Base-by-base conservation (phyloP, 441 rosid genomes). In the Gossypium laxum region DNA sequence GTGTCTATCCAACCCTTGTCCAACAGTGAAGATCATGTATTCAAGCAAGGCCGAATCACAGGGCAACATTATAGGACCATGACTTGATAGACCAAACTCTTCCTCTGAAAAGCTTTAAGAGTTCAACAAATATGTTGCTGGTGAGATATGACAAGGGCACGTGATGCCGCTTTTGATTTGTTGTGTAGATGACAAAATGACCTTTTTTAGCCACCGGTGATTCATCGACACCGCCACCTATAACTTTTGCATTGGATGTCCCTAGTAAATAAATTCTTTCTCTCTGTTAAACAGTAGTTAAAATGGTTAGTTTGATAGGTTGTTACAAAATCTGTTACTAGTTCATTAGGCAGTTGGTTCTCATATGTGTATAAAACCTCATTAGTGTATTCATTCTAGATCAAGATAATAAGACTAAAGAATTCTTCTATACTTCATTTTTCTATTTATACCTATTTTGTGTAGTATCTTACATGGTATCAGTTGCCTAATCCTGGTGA, bases 21-120 rank as follows among this genome's bases (percentile, higher is more conserved):
- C 51, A 45, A 83, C 50, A 38, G 72, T 57, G n/a, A 59, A 66
- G 21, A 74, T 32, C 3, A 58, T 45, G n/a, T 77, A 70, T 21
- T 81, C 75, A 75, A 81, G 64, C 54, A 79, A 51, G 26, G 61
- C 57, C 15, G 82, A 76, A 67, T 83, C 82, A 41, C 84, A 81
- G 2, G 89, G 82, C 69, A 85, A 60, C 15, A 52, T 78, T 62
- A 83, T 71, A 10, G 82, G 84, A 55, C 64, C 32, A 0, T 12
- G 18, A n/a, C 75, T 57, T 5, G 81, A 74, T 2, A 70, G 28
- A 18, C 79, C 84, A 55, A 75, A 75, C 72, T 77, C 81, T 2
- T 77, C 81, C 47, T 62, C 64, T 2, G 81, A 59, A 59, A 30
- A 72, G 12, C 58, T 18, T 63, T n/a, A 77, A 69, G 12, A 77